phyloP scores from a whole-genome alignment of 345 rosid genomes.

The Viola odorata region DNA sequence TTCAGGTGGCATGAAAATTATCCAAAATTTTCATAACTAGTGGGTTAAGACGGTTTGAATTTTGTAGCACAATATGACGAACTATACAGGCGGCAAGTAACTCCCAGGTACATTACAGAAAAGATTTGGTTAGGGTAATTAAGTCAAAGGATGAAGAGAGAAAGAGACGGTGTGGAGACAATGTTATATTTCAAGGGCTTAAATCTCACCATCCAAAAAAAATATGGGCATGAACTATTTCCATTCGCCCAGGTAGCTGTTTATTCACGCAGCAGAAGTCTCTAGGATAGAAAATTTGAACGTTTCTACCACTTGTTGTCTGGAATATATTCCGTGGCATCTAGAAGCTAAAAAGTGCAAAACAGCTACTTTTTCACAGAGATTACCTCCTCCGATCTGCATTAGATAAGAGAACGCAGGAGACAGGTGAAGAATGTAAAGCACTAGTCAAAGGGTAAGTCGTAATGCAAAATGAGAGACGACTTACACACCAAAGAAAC shows the following conservation, averaged over 20 bases:
- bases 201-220: constrained; percentile 42
- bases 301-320: constrained; percentile 33
- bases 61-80: no score
- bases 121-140: no score
- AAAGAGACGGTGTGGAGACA: no score
- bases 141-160: no score
- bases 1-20: no score
- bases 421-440: constrained; percentile 16
- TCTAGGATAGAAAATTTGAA: constrained; percentile 40
- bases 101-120: no score
- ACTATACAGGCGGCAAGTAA: not conserved
- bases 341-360: constrained; percentile 49
- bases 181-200: not conserved
- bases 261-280: constrained; percentile 50
- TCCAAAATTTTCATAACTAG: no score
- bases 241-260: constrained; percentile 24
- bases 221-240: constrained; percentile 36
- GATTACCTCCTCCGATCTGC: constrained; percentile 67
- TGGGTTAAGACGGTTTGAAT: no score
- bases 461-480: not conserved
- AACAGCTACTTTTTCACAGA: constrained; percentile 47
- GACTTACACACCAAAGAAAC: not conserved
- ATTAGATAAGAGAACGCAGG: constrained; percentile 9
- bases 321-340: constrained; percentile 51
- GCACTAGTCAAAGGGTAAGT: not conserved